These are phyloP conservation scores for Ceriops tagal DNA, from an alignment of 345 rosid genomes.

Conservation along the genomic window DNA sequence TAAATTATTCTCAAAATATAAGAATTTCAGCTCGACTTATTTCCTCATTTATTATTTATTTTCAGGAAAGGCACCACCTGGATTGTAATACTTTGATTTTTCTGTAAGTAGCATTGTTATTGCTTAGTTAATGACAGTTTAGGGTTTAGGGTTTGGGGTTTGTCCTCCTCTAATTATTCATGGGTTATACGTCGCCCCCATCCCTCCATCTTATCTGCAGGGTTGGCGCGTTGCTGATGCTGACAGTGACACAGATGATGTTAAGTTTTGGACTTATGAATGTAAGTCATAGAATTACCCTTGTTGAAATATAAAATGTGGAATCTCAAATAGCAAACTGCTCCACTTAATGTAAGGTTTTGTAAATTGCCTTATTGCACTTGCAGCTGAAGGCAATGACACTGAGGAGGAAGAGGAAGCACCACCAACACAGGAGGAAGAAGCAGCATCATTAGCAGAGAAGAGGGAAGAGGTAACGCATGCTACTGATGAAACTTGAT, in stretches of 20 bases:
- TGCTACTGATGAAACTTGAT: constrained; percentile 12
- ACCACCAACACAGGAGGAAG: neutral
- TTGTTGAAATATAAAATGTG: too few relatives aligned
- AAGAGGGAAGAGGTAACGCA: too few relatives aligned
- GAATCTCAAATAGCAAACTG: too few relatives aligned
- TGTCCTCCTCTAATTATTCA: neutral
- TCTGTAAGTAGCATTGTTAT: constrained; percentile 26
- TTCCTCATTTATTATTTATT: neutral
- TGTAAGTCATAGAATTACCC: neutral
- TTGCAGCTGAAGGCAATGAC: constrained; percentile 35
- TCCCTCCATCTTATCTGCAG: constrained; percentile 15
- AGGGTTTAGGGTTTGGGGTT: neutral
- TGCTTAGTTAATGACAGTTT: neutral
- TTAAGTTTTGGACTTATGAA: constrained; percentile 13
- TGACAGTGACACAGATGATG: constrained; percentile 20
- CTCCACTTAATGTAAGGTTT: too few relatives aligned
- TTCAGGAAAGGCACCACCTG: constrained; percentile 11
- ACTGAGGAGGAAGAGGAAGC: constrained; percentile 24
- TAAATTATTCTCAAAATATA: neutral
- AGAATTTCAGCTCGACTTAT: constrained; percentile 12
- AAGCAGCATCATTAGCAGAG: neutral
- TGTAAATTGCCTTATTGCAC: neutral
- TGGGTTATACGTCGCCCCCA: constrained; percentile 1
- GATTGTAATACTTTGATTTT: constrained; percentile 40
- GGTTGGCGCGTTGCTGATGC: constrained; percentile 19